Base-by-base conservation (phyloP, 2,329 filamentous ascomycete genomes). In the Exserohilum turcica region DNA sequence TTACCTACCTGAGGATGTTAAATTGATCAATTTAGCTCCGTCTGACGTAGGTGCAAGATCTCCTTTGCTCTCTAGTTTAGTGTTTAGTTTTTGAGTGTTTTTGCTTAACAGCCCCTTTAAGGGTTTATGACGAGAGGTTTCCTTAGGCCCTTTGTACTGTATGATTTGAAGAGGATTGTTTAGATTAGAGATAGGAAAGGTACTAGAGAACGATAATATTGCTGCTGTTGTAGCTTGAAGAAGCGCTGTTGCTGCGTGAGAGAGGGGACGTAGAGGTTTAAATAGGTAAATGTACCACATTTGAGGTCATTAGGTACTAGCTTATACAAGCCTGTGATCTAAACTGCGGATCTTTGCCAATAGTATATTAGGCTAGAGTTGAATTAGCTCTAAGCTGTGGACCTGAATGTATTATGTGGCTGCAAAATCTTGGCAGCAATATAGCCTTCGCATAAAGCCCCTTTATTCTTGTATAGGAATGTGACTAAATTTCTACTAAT, bases 1-100 rank as follows among this genome's bases (percentile, higher is more conserved):
- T 44, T 52, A n/a, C 55, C 28, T 56, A 60, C 55, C 46, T 49
- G 49, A 57, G 46, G 15, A 52, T 49, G 24, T 47, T 18, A 49
- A 56, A 54, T 54, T n/a, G 48, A 52, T 31, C 15, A 52, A 37
- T 53, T 51, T 32, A 32, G 44, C 50, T 51, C 15, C n/a, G 32
- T 43, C 36, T n/a, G 24, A 52, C 31, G 48, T 55, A n/a, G 29
- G 45, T 42, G 32, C 38, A 51, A 51, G 24, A 45, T 46, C 39
- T 38, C 48, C 45, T 50, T 45, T 46, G 18, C 43, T 36, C 15
- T 35, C 38, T 18, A 24, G 49, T 45, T 46, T 7, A 48, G 50
- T 43, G 33, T 57, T 55, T 9, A 15, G 52, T 32, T 24, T 48
- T 50, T 27, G 40, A 43, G 38, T 33, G 29, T 55, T 38, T 52